phyloP scores from a whole-genome alignment of 208 protist species.

The Trypanosoma melophagium region DNA sequence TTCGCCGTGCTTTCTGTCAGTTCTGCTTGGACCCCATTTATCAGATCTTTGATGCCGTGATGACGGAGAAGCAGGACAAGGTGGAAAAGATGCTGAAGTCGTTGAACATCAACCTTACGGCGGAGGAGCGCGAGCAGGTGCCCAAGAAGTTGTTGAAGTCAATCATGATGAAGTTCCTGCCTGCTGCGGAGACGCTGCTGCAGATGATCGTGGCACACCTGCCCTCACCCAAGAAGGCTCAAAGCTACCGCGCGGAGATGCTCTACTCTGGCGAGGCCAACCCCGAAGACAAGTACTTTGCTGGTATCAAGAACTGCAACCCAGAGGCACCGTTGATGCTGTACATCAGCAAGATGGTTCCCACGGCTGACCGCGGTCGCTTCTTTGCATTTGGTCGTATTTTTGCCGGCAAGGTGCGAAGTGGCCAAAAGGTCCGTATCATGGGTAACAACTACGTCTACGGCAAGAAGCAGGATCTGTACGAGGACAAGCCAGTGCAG shows the following conservation, averaged over 20 bases:
- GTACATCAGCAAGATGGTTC: slow-evolving; percentile 99
- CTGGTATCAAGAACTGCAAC: slow-evolving; percentile 92
- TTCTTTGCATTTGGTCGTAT: slow-evolving; percentile 80
- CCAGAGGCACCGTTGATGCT: slow-evolving; percentile 97
- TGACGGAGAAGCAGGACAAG: slow-evolving; percentile 94
- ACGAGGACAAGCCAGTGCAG: slow-evolving; percentile 73
- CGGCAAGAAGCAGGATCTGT: slow-evolving; percentile 98
- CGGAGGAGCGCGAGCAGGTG: slow-evolving; percentile 90
- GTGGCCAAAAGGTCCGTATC: slow-evolving; percentile 97
- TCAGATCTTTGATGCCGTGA: slow-evolving; percentile 94
- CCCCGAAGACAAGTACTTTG: slow-evolving; percentile 92
- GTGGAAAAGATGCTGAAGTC: slow-evolving; percentile 93
- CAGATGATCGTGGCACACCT: slow-evolving; percentile 99
- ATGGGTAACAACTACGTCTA: slow-evolving; percentile 98
- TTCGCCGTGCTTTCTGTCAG: slow-evolving; percentile 91
- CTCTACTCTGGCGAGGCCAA: slow-evolving; percentile 96
- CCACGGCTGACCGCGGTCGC: slow-evolving; percentile 95
- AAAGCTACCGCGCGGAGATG: slow-evolving; percentile 95
- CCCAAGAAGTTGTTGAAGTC: slow-evolving; percentile 96
- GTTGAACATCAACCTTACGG: slow-evolving; percentile 91
- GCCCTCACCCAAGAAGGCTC: slow-evolving; percentile 96
- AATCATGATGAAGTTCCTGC: slow-evolving; percentile 98
- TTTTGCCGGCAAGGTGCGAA: slow-evolving; percentile 94
- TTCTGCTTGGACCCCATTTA: slow-evolving; percentile 98
- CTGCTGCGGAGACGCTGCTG: slow-evolving; percentile 97